Conservation (phyloP, 352 stramenopile species). For the Globisporangium spiculum region DNA sequence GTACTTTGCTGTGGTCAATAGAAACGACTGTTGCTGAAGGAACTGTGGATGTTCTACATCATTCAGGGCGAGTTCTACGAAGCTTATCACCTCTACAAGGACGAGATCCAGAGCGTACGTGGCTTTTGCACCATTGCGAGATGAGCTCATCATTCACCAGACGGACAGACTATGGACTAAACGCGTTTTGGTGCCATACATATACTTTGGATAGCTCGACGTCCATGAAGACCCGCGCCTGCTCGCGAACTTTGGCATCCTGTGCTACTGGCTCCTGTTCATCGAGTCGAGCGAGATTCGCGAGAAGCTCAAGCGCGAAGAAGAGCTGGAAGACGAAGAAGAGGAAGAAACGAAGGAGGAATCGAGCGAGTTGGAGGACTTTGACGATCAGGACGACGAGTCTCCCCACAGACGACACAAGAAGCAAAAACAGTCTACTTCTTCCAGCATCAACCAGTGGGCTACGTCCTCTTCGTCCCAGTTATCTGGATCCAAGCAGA, state of each 20-base stretch:
- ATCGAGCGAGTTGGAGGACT: background rate
- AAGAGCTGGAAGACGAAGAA: constrained; percentile 20
- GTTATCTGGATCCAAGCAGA: constrained; percentile 15
- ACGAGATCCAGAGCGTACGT: constrained; percentile 55
- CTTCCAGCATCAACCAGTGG: constrained; percentile 4
- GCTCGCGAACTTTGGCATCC: constrained; percentile 65
- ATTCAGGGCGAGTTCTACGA: constrained; percentile 76
- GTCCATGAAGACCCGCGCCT: constrained; percentile 56
- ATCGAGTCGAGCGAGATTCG: constrained; percentile 72
- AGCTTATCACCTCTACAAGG: constrained; percentile 73
- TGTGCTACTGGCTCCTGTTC: constrained; percentile 85
- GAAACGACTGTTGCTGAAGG: constrained; percentile 67
- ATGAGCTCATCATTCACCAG: background rate
- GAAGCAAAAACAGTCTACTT: constrained; percentile 1
- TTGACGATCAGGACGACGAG: constrained; percentile 3
- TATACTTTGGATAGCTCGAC: constrained; percentile 29
- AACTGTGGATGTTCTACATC: constrained; percentile 72
- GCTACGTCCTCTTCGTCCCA: background rate
- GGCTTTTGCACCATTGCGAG: background rate
- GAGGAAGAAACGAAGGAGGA: constrained; percentile 15
- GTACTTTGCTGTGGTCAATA: constrained; percentile 12
- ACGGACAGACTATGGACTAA: background rate
- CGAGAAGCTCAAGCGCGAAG: constrained; percentile 37
- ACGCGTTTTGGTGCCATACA: background rate
- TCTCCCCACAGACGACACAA: background rate